Evolutionary conservation across 768 basidiomycete species (phyloP).

Genomic region (Boletus reticuloceps): DNA sequence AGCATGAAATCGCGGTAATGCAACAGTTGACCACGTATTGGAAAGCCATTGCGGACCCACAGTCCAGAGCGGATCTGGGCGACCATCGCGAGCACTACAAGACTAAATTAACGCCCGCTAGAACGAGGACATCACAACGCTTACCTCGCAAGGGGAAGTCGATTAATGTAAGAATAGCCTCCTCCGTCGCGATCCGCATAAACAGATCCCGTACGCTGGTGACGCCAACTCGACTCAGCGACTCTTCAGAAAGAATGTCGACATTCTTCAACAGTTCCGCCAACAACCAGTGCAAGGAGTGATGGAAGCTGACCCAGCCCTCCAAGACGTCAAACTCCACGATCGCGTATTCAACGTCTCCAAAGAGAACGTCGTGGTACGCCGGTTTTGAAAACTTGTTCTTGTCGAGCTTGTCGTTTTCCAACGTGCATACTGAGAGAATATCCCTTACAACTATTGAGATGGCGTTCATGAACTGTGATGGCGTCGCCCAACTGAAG

Average conservation of each 20-base stretch:
- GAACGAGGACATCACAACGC: slow-evolving; percentile 20
- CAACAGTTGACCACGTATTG: slow-evolving; percentile 89
- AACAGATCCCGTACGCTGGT: slow-evolving; percentile 60
- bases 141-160: slow-evolving; percentile 89
- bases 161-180: slow-evolving; percentile 69
- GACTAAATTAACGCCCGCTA: background rate
- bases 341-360: slow-evolving; percentile 53
- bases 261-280: slow-evolving; percentile 88
- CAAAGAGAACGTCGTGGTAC: slow-evolving; percentile 70
- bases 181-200: slow-evolving; percentile 58
- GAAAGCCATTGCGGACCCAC: slow-evolving; percentile 97
- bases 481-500: slow-evolving; percentile 54
- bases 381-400: slow-evolving; percentile 58
- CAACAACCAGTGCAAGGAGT: slow-evolving; percentile 87
- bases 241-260: slow-evolving; percentile 57
- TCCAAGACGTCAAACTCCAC: slow-evolving; percentile 77
- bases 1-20: slow-evolving; percentile 97
- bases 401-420: slow-evolving; percentile 66
- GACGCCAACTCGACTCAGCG: slow-evolving; percentile 50
- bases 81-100: slow-evolving; percentile 78
- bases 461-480: slow-evolving; percentile 66
- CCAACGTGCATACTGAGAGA: slow-evolving; percentile 64
- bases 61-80: slow-evolving; percentile 93
- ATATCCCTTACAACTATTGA: slow-evolving; percentile 69
- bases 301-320: slow-evolving; percentile 89